Conservation (phyloP, 306 rosid species). For the Malus asiatica region DNA sequence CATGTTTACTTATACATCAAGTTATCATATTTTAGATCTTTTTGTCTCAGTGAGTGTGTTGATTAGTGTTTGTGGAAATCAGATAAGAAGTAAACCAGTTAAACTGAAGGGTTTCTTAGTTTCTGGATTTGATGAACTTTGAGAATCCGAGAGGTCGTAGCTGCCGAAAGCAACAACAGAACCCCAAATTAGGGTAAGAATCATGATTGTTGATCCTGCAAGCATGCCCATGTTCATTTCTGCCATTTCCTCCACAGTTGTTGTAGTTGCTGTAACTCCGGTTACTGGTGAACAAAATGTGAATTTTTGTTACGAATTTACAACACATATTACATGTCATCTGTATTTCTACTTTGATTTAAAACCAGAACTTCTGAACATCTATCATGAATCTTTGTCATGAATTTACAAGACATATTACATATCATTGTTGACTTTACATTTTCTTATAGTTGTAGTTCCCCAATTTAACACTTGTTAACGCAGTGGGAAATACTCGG, state of each 20-base stretch:
- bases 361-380: not conserved
- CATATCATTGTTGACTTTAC: not conserved
- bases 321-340: not conserved
- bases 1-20: not conserved
- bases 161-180: conserved; percentile 29
- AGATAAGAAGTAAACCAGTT: conserved; percentile 13
- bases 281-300: conserved; percentile 4
- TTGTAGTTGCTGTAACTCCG: conserved; percentile 24
- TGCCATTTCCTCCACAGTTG: not conserved
- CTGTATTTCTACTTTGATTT: not conserved
- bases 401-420: not conserved
- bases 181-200: conserved; percentile 32
- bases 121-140: conserved; percentile 2
- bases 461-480: too few species aligned
- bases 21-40: not conserved
- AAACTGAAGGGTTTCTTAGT: conserved; percentile 11
- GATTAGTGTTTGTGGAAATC: not conserved
- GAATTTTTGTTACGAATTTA: not conserved
- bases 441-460: too few species aligned
- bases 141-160: conserved; percentile 19
- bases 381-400: not conserved
- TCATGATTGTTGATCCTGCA: conserved; percentile 27
- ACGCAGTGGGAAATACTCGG: too few species aligned
- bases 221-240: conserved; percentile 24
- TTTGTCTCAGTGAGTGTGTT: not conserved